Conservation (phyloP, 2,329 filamentous ascomycete species). For the Pseudogymnoascus sp. region DNA sequence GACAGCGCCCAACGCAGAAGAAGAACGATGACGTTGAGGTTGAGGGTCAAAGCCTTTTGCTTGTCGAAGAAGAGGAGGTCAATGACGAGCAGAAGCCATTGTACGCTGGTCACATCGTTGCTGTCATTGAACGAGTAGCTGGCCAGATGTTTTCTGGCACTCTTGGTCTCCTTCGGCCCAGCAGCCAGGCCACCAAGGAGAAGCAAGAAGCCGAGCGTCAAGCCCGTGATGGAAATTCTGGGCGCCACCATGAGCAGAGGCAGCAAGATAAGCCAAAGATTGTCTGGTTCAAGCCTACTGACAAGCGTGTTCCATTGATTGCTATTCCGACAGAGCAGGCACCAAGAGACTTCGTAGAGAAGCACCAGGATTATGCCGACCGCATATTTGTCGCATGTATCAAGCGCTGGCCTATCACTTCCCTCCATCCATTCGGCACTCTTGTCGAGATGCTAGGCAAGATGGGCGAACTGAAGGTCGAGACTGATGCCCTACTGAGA, state of each 20-base stretch:
- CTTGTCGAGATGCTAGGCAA: slow-evolving; percentile 93
- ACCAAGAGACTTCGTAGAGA: slow-evolving; percentile 94
- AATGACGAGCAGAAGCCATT: slow-evolving; percentile 96
- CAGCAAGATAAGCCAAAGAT: slow-evolving; percentile 98
- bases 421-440: slow-evolving; percentile 96
- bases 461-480: slow-evolving; percentile 95
- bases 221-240: slow-evolving; percentile 70
- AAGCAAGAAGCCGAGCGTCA: slow-evolving; percentile 96
- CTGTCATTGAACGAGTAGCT: slow-evolving; percentile 91
- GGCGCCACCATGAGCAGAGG: slow-evolving; percentile 68
- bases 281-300: slow-evolving; percentile 99
- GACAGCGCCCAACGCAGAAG: slow-evolving; percentile 96
- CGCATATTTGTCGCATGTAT: slow-evolving; percentile 98
- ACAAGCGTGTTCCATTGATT: slow-evolving; percentile 96
- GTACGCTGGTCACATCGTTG: slow-evolving; percentile 94
- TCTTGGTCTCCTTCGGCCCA: slow-evolving; percentile 84
- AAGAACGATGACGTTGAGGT: slow-evolving; percentile 99
- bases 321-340: slow-evolving; percentile 98
- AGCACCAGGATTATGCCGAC: slow-evolving; percentile 94
- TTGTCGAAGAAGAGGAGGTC: slow-evolving; percentile 98
- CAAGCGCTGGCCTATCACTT: slow-evolving; percentile 98
- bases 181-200: slow-evolving; percentile 97
- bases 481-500: slow-evolving; percentile 90
- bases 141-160: slow-evolving; percentile 99
- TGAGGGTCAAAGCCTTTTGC: slow-evolving; percentile 89